A percentile compares a stretch with the other conserved stretches of the same genome.
Conservation (phyloP, 768 basidiomycete species). For the Dioszegia aurantiaca region DNA sequence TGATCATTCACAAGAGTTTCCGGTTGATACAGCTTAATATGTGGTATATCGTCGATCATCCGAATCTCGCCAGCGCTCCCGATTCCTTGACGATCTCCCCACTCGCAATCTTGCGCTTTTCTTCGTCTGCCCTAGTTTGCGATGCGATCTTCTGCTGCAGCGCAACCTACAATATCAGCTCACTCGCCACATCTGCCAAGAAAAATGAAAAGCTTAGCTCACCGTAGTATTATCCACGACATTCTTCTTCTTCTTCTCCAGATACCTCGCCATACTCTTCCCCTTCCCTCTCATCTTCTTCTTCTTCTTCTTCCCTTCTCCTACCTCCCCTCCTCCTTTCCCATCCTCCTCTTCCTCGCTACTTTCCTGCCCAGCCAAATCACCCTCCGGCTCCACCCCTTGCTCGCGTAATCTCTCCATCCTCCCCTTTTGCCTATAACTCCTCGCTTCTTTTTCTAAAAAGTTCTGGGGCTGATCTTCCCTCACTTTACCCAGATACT, state of each 20-base stretch:
- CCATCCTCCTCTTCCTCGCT: constrained; percentile 53
- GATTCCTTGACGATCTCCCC: constrained; percentile 37
- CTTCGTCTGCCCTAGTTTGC: constrained; percentile 35
- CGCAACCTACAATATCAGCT: constrained; percentile 28
- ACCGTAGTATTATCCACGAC: constrained; percentile 74
- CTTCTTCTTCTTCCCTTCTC: constrained; percentile 66
- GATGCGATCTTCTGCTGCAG: constrained; percentile 40
- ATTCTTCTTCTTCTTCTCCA: constrained; percentile 77
- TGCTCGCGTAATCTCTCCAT: constrained; percentile 73
- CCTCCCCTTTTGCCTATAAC: constrained; percentile 53
- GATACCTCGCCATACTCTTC: constrained; percentile 75
- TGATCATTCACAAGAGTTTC: no score
- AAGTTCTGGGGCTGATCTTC: constrained; percentile 44
- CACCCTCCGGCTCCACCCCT: constrained; percentile 57
- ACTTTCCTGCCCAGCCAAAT: constrained; percentile 56
- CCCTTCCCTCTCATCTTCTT: constrained; percentile 75
- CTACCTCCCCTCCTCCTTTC: constrained; percentile 55
- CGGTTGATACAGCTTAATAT: no score
- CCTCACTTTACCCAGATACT: constrained; percentile 51
- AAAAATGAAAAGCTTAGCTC: constrained; percentile 34
- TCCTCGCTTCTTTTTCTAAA: constrained; percentile 48
- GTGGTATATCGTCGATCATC: constrained; percentile 3
- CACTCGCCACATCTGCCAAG: background rate
- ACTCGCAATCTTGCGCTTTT: constrained; percentile 25
- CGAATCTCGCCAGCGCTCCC: constrained; percentile 44